Evolutionary conservation across 441 rosid species (phyloP), one percentile per base, ranked within the genome.

Genomic region (Pelargonium citronellum): DNA sequence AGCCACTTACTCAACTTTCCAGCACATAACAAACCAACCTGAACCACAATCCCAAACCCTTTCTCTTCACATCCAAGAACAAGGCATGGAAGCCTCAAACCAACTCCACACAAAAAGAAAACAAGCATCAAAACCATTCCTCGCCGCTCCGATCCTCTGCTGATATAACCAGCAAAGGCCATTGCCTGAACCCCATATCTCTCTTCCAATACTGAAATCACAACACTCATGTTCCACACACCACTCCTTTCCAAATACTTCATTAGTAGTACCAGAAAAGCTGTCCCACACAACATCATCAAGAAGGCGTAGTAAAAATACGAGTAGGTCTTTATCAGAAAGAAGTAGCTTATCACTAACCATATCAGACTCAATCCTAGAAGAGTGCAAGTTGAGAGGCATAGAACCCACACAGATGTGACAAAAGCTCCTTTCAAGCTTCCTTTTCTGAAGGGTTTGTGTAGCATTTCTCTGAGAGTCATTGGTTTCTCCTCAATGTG

Each of bases 171-270:
- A 4, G 86, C 67, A 39, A 83, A 73, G 4, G 67, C 61, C 34
- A 83, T 16, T 8, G 91, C 83, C 68, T 79, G 70, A 10, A 66
- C 60, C 53, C 84, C 88, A 11, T 68, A 60, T 0, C 70, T 37
- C 0, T 78, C 85, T 70, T 86, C 84, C 51, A 80, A 41, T 3
- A 74, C 70, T 0, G 87, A 83, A 39, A 80, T 51, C 69, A 87
- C 80, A 71, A 85, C 2, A 68, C 86, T 69, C 76, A 78, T 67
- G 77, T 78, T 85, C 87, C 86, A 87, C 34, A 69, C 72, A 1
- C 80, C 81, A 49, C 79, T 76, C 78, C 85, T 72, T 60, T 80
- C 81, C 17, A 74, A 69, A 67, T 76, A 80, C 74, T 78, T 82
- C 1, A 49, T 43, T 8, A 77, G 10, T 34, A 83, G 67, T 34